Conservation (phyloP, 805 yeast genomes). For the Lachancea sp. region DNA sequence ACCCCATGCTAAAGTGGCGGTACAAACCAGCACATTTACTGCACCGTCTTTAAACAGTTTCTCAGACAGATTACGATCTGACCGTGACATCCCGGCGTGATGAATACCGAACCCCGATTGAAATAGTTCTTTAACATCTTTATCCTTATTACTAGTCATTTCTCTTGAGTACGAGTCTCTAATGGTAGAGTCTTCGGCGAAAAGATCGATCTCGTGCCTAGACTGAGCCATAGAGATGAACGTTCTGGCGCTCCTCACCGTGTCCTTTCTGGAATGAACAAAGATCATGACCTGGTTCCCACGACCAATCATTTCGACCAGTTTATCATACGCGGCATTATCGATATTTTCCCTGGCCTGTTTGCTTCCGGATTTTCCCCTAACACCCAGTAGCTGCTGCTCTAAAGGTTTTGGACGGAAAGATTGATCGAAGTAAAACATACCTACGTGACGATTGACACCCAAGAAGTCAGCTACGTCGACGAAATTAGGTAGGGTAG, state of each 20-base stretch:
- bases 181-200: slow-evolving; percentile 22
- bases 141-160: slow-evolving; percentile 61
- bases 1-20: slow-evolving; percentile 99
- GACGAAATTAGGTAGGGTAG: slow-evolving; percentile 83
- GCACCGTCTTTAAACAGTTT: slow-evolving; percentile 81
- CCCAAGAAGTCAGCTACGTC: slow-evolving; percentile 95
- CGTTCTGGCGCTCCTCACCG: slow-evolving; percentile 71
- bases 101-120: slow-evolving; percentile 84
- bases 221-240: slow-evolving; percentile 64
- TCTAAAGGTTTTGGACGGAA: slow-evolving; percentile 91
- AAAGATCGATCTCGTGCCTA: slow-evolving; percentile 47
- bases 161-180: slow-evolving; percentile 48
- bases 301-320: slow-evolving; percentile 53
- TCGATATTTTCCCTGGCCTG: slow-evolving; percentile 68
- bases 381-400: slow-evolving; percentile 80
- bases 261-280: slow-evolving; percentile 93
- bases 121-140: slow-evolving; percentile 75
- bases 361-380: slow-evolving; percentile 75
- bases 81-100: slow-evolving; percentile 93
- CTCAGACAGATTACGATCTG: slow-evolving; percentile 86
- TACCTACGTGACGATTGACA: slow-evolving; percentile 82
- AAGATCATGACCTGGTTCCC: slow-evolving; percentile 95
- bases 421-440: slow-evolving; percentile 90
- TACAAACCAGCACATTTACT: slow-evolving; percentile 84
- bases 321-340: slow-evolving; percentile 65